Conservation (phyloP, 495 filamentous ascomycete genomes). For the Hypoxylon fuscum region DNA sequence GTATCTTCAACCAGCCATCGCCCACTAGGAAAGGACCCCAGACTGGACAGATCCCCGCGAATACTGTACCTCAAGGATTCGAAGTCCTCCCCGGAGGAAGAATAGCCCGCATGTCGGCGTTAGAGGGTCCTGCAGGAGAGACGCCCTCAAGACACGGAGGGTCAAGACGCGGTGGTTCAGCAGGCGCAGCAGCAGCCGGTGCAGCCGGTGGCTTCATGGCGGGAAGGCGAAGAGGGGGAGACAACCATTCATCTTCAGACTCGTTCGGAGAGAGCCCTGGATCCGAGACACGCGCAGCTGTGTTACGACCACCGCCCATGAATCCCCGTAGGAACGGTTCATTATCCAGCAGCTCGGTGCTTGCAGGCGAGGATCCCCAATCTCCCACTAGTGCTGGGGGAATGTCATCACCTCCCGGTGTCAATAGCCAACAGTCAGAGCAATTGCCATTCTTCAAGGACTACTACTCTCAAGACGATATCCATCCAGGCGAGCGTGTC, state of each 20-base stretch:
- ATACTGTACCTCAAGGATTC: constrained; percentile 64
- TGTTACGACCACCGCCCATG: constrained; percentile 69
- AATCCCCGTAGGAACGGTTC: constrained; percentile 76
- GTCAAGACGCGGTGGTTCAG: constrained; percentile 41
- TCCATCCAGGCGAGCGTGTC: constrained; percentile 89
- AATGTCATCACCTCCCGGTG: constrained; percentile 81
- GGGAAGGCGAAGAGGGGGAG: constrained; percentile 66
- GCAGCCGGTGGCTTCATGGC: constrained; percentile 49
- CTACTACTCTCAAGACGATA: constrained; percentile 97
- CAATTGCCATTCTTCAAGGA: constrained; percentile 96
- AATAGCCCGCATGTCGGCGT: constrained; percentile 93
- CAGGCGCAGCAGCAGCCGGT: constrained; percentile 49
- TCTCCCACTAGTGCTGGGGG: constrained; percentile 82
- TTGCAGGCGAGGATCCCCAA: constrained; percentile 73
- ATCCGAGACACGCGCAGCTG: constrained; percentile 67
- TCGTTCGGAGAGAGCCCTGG: constrained; percentile 81
- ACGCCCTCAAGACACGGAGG: constrained; percentile 62
- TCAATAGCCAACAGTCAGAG: constrained; percentile 91
- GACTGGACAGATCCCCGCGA: constrained; percentile 44
- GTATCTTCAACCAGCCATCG: constrained; percentile 85
- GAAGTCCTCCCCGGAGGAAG: constrained; percentile 85
- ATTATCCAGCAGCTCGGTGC: constrained; percentile 83
- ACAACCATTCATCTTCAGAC: constrained; percentile 82
- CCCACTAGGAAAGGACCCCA: constrained; percentile 69
- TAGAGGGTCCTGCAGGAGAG: constrained; percentile 74